Base-by-base conservation (phyloP, 192 early-diverging fungal species). In the Backusella tarrabulga region DNA sequence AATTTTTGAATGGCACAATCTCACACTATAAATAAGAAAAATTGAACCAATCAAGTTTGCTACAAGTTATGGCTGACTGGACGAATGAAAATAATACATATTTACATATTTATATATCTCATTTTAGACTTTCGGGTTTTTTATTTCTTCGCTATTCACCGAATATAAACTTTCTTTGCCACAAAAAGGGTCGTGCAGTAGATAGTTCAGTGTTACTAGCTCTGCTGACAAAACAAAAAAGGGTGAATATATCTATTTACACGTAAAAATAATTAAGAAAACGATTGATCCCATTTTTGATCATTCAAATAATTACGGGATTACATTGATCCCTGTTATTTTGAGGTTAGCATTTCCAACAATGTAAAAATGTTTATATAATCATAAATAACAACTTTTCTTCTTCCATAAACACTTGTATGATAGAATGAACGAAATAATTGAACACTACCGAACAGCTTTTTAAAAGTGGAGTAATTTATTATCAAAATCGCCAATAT, bases 221-320 rank as follows among this genome's bases (percentile, higher is more conserved):
- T n/a, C 54, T 56, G 54, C 54, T 56, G 54, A 56, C 54, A 56
- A 56, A 56, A 56, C 54, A 56, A 56, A 56, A 56, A 56, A 21
- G 54, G 54, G 54, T 26, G 19, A 21, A 56, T 21, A 56, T 21
- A 11, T n/a, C 54, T n/a, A 21, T 21, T 9, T 56, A 56, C n/a
- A 56, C 0, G 8, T 21, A 56, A 26, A 56, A 21, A 56, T 21
- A 56, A 56, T 21, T 11, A 56, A 56, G 52, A 54, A 54, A 14
- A 21, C 54, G 21, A 9, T 56, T 56, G 54, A 56, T 21, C 19
- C 54, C 54, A 56, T 56, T 56, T 56, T 21, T 56, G 54, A 56
- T 56, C 54, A 56, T 56, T 56, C 21, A 56, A 54, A 21, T 21
- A 5, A n/a, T 54, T 44, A 54, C 52, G 52, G 52, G n/a, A 54